phyloP scores from a whole-genome alignment of 2,329 filamentous ascomycete genomes.

The Fusarium duplospermum region DNA sequence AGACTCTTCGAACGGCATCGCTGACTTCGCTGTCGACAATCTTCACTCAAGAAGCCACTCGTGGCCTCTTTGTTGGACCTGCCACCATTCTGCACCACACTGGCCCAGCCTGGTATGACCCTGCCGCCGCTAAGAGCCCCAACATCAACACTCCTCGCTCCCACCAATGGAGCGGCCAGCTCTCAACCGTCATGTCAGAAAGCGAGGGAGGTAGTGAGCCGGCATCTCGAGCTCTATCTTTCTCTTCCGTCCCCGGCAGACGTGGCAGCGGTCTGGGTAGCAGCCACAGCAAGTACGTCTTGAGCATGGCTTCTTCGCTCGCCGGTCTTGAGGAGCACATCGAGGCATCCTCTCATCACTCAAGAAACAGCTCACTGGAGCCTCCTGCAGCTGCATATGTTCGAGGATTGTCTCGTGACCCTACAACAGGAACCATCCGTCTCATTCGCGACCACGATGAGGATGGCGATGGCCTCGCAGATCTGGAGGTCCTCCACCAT shows the following conservation, averaged over 20 bases:
- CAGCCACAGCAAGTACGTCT: conserved; percentile 65
- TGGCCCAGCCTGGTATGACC: conserved; percentile 38
- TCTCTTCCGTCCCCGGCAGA: conserved; percentile 56
- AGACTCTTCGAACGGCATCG: conserved; percentile 65
- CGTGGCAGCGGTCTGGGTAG: conserved; percentile 63
- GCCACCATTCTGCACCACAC: conserved; percentile 42
- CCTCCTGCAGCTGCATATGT: conserved; percentile 59
- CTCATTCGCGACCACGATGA: conserved; percentile 71
- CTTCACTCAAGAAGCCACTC: conserved; percentile 60
- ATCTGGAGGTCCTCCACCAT: conserved; percentile 64
- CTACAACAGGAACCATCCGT: conserved; percentile 52
- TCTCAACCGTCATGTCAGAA: conserved; percentile 73
- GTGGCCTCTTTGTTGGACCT: conserved; percentile 48
- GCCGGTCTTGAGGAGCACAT: conserved; percentile 56
- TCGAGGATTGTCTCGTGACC: conserved; percentile 51
- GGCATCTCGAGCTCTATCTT: conserved; percentile 61
- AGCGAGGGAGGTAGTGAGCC: conserved; percentile 65
- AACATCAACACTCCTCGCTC: conserved; percentile 47
- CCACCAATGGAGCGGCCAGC: conserved; percentile 73
- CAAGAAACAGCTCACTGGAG: conserved; percentile 61
- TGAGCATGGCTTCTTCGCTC: conserved; percentile 68
- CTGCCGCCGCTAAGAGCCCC: conserved; percentile 22
- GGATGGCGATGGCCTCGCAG: conserved; percentile 72
- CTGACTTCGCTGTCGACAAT: conserved; percentile 67
- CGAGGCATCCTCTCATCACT: conserved; percentile 51